Percentiles rank a stretch among this genome's conserved stretches.
Conservation (phyloP, 2,329 filamentous ascomycete species). For the Aspergillus latus region DNA sequence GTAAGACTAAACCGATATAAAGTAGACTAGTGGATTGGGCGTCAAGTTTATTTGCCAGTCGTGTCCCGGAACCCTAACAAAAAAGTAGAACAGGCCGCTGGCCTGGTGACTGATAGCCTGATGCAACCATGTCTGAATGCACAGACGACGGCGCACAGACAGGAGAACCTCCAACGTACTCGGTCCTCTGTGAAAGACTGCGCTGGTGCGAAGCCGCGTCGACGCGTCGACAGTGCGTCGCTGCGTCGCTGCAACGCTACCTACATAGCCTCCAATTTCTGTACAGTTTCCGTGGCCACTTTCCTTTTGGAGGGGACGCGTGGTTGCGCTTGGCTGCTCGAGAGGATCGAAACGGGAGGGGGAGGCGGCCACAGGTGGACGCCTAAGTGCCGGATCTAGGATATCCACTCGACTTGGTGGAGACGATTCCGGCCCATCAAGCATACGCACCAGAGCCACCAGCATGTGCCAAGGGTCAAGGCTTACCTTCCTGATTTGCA, state of each 20-base stretch:
- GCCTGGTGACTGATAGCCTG: background rate
- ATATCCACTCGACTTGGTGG: background rate
- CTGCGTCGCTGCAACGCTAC: too few species aligned
- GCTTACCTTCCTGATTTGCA: slow-evolving; percentile 4
- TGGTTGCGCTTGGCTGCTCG: background rate
- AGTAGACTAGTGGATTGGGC: background rate
- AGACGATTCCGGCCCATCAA: background rate
- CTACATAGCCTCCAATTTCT: background rate
- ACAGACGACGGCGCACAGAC: background rate
- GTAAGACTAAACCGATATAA: background rate
- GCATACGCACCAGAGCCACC: background rate
- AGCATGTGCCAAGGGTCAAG: slow-evolving; percentile 7
- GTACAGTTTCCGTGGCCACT: background rate
- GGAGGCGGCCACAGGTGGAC: background rate
- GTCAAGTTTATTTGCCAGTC: background rate
- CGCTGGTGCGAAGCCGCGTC: background rate
- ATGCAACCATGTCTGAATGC: background rate
- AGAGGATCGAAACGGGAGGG: too few species aligned
- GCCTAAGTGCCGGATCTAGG: background rate
- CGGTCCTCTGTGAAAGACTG: background rate
- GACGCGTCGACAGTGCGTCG: background rate
- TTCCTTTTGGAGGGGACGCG: background rate
- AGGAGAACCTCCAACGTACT: background rate
- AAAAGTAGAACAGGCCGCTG: background rate
- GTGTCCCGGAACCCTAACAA: background rate